phyloP scores from a whole-genome alignment of 768 basidiomycete species.

The Russula vinacea region DNA sequence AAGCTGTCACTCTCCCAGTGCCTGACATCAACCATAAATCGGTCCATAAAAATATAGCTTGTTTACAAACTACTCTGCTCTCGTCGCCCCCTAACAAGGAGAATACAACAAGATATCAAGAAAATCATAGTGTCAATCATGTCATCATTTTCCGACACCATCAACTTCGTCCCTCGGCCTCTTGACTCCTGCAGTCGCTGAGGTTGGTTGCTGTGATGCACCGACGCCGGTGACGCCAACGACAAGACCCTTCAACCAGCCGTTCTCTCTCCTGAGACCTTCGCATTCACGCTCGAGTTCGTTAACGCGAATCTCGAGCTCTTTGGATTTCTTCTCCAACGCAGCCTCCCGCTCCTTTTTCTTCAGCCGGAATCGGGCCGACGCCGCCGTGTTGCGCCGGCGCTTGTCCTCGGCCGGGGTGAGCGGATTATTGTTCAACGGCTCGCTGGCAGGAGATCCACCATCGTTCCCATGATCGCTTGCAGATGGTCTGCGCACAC shows the following conservation, averaged over 20 bases:
- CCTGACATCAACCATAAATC: neutral
- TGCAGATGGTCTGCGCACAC: slow-evolving; percentile 46
- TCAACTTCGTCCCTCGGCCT: slow-evolving; percentile 29
- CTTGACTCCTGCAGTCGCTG: slow-evolving; percentile 27
- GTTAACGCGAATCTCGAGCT: slow-evolving; percentile 71
- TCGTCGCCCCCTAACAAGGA: neutral
- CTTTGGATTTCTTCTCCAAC: slow-evolving; percentile 79
- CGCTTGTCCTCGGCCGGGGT: slow-evolving; percentile 83
- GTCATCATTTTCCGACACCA: slow-evolving; percentile 6
- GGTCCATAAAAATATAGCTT: neutral
- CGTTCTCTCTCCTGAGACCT: slow-evolving; percentile 81
- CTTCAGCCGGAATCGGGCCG: slow-evolving; percentile 89
- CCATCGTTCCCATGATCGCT: slow-evolving; percentile 36
- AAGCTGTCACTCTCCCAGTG: neutral
- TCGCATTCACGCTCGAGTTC: slow-evolving; percentile 93
- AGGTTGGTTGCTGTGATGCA: slow-evolving; percentile 33
- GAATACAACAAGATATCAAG: neutral
- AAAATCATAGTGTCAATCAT: neutral
- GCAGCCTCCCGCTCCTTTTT: slow-evolving; percentile 95
- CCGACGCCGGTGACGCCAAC: slow-evolving; percentile 81
- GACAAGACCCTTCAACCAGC: slow-evolving; percentile 87
- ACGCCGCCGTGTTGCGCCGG: slow-evolving; percentile 89
- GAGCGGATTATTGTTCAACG: slow-evolving; percentile 34
- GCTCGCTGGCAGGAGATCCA: slow-evolving; percentile 31
- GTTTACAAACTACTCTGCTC: neutral